A percentile compares a stretch with the other conserved stretches of the same genome.
Conservation (phyloP, 2,329 filamentous ascomycete genomes). For the Ceratocystis diversiconidia region DNA sequence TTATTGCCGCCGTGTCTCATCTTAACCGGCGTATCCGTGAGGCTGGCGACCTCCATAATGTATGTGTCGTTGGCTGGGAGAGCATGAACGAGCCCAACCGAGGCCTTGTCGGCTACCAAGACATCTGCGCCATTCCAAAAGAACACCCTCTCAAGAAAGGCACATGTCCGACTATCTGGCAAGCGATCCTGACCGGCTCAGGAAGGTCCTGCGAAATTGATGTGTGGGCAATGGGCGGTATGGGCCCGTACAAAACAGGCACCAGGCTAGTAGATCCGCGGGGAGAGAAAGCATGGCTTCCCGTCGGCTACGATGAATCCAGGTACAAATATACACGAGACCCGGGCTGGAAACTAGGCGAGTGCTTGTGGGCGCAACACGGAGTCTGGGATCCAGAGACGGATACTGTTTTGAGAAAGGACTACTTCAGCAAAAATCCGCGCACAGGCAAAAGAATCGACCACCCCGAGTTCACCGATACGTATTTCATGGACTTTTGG, state of each 20-base stretch:
- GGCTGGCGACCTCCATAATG: constrained; percentile 73
- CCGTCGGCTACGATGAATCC: constrained; percentile 58
- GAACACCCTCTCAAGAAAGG: constrained; percentile 88
- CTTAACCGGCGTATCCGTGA: constrained; percentile 76
- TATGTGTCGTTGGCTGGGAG: constrained; percentile 89
- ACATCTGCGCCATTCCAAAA: constrained; percentile 65
- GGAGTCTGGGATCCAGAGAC: constrained; percentile 79
- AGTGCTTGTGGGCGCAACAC: constrained; percentile 94
- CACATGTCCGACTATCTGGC: constrained; percentile 86
- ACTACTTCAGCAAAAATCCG: constrained; percentile 77
- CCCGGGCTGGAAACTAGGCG: constrained; percentile 77
- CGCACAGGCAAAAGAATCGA: constrained; percentile 58
- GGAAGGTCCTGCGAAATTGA: constrained; percentile 81
- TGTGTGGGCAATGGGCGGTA: constrained; percentile 82
- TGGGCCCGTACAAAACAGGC: constrained; percentile 85
- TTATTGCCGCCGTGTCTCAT: constrained; percentile 63
- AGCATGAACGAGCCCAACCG: constrained; percentile 90
- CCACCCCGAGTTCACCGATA: constrained; percentile 78
- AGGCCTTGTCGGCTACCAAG: constrained; percentile 69
- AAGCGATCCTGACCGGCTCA: constrained; percentile 81
- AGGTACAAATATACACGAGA: constrained; percentile 85
- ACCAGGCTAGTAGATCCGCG: constrained; percentile 72
- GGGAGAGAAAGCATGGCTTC: constrained; percentile 72
- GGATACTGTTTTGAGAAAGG: constrained; percentile 63
- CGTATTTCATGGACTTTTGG: constrained; percentile 80